A percentile compares a stretch with the other conserved stretches of the same genome.
Evolutionary conservation across 192 early-diverging fungal genomes (phyloP).

Genomic region (Coemansia sp.): DNA sequence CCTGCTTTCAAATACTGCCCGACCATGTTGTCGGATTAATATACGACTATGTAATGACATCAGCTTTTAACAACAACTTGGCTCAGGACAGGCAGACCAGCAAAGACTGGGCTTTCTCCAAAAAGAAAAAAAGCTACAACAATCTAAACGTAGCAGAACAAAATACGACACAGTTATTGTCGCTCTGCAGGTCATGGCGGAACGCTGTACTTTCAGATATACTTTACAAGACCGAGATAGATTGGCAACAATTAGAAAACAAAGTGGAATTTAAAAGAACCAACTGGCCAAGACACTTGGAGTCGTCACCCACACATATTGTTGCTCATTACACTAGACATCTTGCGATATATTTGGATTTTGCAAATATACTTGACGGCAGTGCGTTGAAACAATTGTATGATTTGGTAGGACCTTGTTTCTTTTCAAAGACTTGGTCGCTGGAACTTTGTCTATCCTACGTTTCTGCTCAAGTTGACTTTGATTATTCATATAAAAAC

Average conservation of each 20-base stretch:
- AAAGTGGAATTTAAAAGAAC: neutral
- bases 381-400: too few species aligned
- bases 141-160: neutral
- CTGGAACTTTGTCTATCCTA: too few species aligned
- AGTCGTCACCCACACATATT: too few species aligned
- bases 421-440: too few species aligned
- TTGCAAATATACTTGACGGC: too few species aligned
- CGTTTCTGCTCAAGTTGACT: too few species aligned
- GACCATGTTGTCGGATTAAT: neutral
- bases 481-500: too few species aligned
- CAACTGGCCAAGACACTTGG: neutral
- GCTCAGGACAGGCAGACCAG: neutral
- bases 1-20: conserved; percentile 1
- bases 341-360: too few species aligned
- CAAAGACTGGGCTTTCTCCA: neutral
- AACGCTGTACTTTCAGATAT: conserved; percentile 1
- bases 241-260: neutral
- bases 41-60: neutral
- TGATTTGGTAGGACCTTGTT: too few species aligned
- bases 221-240: neutral
- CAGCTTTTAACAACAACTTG: neutral
- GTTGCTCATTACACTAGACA: too few species aligned
- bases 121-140: neutral
- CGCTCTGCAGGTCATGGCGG: neutral
- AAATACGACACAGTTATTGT: neutral